Evolutionary conservation across 2,329 filamentous ascomycete genomes (phyloP).

Genomic region (Diplodia scrobiculata): DNA sequence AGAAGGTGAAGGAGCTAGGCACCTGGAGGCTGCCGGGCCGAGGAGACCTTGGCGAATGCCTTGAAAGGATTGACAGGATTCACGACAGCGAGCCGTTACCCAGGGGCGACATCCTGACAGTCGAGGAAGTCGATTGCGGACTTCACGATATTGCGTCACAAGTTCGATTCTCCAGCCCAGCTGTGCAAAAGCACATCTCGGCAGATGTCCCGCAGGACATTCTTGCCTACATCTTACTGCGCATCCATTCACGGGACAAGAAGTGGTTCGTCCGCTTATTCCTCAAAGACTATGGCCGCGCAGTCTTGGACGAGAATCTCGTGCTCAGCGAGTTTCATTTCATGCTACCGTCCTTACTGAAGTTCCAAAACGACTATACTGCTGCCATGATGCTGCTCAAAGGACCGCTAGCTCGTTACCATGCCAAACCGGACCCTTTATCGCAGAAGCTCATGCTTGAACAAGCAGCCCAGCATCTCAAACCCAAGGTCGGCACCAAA

Average conservation of each 20-base stretch:
- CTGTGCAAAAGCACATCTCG: slow-evolving; percentile 37
- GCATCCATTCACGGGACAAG: slow-evolving; percentile 67
- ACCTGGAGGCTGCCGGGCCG: slow-evolving; percentile 61
- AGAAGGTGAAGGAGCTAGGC: slow-evolving; percentile 63
- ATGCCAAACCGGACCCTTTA: slow-evolving; percentile 41
- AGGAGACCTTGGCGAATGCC: slow-evolving; percentile 71
- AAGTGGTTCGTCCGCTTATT: slow-evolving; percentile 87
- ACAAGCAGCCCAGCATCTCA: slow-evolving; percentile 45
- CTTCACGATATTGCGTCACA: slow-evolving; percentile 68
- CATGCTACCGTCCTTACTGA: slow-evolving; percentile 68
- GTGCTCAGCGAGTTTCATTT: slow-evolving; percentile 67
- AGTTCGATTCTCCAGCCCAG: slow-evolving; percentile 70
- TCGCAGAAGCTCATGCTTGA: slow-evolving; percentile 41
- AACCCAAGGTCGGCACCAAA: slow-evolving; percentile 49
- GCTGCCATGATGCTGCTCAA: slow-evolving; percentile 61
- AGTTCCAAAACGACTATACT: slow-evolving; percentile 68
- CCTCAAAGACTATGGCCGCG: slow-evolving; percentile 72
- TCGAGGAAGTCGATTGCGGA: slow-evolving; percentile 71
- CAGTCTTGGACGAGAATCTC: slow-evolving; percentile 61
- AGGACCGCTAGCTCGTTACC: slow-evolving; percentile 45
- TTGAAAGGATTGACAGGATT: slow-evolving; percentile 64
- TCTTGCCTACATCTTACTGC: slow-evolving; percentile 61
- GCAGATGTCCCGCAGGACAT: slow-evolving; percentile 40
- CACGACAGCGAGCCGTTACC: slow-evolving; percentile 54
- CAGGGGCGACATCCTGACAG: slow-evolving; percentile 54